Evolutionary conservation across 176 grass and related monocot genomes (phyloP).

Genomic region (Phoenix dactylifera): DNA sequence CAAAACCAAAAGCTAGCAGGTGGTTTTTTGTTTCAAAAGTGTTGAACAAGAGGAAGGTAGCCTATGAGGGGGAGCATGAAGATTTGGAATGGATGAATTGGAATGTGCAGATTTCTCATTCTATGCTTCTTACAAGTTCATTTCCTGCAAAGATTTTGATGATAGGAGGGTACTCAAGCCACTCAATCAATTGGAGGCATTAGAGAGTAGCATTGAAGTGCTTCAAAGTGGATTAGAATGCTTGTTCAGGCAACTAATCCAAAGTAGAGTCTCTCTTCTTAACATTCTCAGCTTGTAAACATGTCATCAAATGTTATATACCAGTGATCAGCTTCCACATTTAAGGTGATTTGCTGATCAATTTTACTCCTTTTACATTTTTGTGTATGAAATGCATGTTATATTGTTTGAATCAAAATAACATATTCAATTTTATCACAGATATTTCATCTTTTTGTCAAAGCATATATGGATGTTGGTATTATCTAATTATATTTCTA

Average conservation of each 20-base stretch:
- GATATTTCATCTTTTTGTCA: too few species aligned
- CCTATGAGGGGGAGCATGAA: background rate
- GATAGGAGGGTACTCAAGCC: background rate
- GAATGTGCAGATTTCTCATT: background rate
- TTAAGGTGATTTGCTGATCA: too few species aligned
- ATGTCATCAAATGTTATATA: too few species aligned
- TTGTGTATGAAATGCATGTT: too few species aligned
- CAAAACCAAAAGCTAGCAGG: background rate
- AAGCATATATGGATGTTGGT: too few species aligned
- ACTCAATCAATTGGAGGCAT: background rate
- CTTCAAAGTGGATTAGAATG: slow-evolving; percentile 7
- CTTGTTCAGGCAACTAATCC: slow-evolving; percentile 10
- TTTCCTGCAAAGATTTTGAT: background rate
- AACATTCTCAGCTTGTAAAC: slow-evolving; percentile 1
- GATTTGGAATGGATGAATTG: background rate
- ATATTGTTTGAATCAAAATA: too few species aligned
- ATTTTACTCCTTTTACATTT: too few species aligned
- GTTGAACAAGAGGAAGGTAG: background rate
- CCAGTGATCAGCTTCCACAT: too few species aligned
- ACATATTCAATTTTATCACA: too few species aligned
- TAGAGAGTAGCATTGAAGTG: background rate
- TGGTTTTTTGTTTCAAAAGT: background rate
- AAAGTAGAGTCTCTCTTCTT: slow-evolving; percentile 13
- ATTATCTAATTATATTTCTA: too few species aligned
- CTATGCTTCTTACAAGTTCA: background rate